Percentiles rank a stretch among this genome's conserved stretches.
These are phyloP conservation scores for Coemansia sp. DNA, from an alignment of 192 early-diverging fungal species.

Conservation along the genomic window DNA sequence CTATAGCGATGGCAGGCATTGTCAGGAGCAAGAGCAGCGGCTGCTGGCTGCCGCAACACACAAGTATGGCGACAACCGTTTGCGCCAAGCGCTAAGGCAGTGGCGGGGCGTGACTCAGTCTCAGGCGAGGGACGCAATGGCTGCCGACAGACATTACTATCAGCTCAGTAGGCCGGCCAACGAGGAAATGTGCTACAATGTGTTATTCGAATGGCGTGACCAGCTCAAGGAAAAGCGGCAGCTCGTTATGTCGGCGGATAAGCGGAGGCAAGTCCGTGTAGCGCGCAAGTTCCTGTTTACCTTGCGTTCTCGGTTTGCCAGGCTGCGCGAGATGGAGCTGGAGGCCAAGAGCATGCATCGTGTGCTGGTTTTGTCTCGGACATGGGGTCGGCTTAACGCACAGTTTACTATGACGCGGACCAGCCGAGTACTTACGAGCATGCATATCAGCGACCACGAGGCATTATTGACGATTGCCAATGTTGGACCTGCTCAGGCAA, in stretches of 20 bases:
- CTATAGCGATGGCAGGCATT: neutral
- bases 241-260: constrained; percentile 14
- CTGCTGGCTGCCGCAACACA: neutral
- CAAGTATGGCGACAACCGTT: neutral
- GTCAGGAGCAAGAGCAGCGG: neutral
- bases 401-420: neutral
- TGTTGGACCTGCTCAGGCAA: neutral
- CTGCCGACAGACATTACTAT: constrained; percentile 12
- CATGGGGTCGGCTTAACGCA: constrained; percentile 6
- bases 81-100: neutral
- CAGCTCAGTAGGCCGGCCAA: neutral
- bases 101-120: constrained; percentile 14
- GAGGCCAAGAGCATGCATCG: constrained; percentile 1
- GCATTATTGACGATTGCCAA: neutral
- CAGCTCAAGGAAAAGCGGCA: constrained; percentile 9
- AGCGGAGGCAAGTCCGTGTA: neutral
- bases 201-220: constrained; percentile 9
- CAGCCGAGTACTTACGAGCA: neutral
- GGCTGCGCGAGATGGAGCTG: neutral
- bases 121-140: neutral
- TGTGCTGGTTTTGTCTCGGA: constrained; percentile 1
- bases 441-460: neutral
- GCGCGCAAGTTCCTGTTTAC: constrained; percentile 3
- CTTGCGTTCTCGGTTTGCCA: neutral
- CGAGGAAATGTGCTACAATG: neutral